Evolutionary conservation across 495 filamentous ascomycete genomes (phyloP).

Genomic region (Echria macrotheca): DNA sequence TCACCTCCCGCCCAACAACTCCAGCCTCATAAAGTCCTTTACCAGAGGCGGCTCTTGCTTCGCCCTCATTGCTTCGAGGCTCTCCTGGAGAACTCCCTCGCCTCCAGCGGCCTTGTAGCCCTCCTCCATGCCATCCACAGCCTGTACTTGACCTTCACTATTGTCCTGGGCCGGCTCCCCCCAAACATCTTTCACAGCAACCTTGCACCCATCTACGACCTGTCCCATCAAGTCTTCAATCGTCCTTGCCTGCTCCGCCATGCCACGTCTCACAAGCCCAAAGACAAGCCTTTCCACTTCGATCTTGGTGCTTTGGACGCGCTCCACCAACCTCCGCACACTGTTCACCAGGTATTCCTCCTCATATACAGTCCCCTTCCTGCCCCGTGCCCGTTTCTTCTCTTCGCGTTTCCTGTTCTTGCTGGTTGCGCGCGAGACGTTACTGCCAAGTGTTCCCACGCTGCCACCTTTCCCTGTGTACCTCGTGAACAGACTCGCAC

Average conservation of each 20-base stretch:
- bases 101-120: slow-evolving; percentile 39
- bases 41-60: slow-evolving; percentile 44
- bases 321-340: slow-evolving; percentile 75
- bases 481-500: slow-evolving; percentile 78
- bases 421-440: slow-evolving; percentile 65
- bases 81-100: slow-evolving; percentile 47
- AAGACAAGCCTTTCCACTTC: slow-evolving; percentile 70
- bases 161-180: slow-evolving; percentile 25
- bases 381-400: slow-evolving; percentile 86
- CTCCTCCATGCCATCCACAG: slow-evolving; percentile 27
- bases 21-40: slow-evolving; percentile 46
- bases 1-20: slow-evolving; percentile 30
- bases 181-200: slow-evolving; percentile 65
- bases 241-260: slow-evolving; percentile 79
- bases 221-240: slow-evolving; percentile 67
- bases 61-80: slow-evolving; percentile 39
- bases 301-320: slow-evolving; percentile 62
- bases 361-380: slow-evolving; percentile 95
- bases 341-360: slow-evolving; percentile 93
- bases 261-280: slow-evolving; percentile 67
- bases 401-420: slow-evolving; percentile 84
- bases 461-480: slow-evolving; percentile 66
- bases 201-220: slow-evolving; percentile 61
- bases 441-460: slow-evolving; percentile 62
- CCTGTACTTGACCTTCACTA: slow-evolving; percentile 11